Percentiles rank a stretch among this genome's conserved stretches.
Conservation (phyloP, 306 rosid genomes). For the Prunus mume region DNA sequence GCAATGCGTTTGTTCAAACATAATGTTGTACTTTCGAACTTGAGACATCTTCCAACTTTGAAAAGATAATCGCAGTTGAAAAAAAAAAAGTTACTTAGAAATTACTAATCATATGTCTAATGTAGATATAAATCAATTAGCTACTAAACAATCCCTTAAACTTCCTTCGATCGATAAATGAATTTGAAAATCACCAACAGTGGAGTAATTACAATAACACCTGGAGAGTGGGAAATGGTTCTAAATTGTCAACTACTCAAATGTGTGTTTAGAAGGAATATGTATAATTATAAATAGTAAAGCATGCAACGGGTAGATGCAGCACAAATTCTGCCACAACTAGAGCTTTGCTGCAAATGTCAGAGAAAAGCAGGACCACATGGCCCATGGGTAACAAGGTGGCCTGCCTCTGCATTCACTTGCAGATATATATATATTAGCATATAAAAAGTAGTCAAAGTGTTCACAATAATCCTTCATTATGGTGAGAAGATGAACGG, state of each 20-base stretch:
- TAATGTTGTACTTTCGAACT: too few relatives aligned
- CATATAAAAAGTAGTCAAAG: neutral
- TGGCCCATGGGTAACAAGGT: constrained; percentile 40
- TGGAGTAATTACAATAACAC: too few relatives aligned
- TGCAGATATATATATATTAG: neutral
- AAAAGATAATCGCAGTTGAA: too few relatives aligned
- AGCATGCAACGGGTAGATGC: neutral
- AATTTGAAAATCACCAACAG: too few relatives aligned
- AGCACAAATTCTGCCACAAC: neutral
- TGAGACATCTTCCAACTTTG: too few relatives aligned
- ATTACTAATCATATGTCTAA: too few relatives aligned
- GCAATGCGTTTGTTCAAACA: neutral
- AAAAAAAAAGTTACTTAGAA: too few relatives aligned
- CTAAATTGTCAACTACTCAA: neutral
- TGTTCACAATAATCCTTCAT: neutral
- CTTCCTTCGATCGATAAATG: too few relatives aligned
- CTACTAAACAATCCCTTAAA: too few relatives aligned
- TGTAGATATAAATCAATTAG: too few relatives aligned
- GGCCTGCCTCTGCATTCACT: constrained; percentile 8
- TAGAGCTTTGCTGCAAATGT: constrained; percentile 12
- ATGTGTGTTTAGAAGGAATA: neutral
- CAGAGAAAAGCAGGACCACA: constrained; percentile 14
- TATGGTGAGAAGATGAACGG: neutral
- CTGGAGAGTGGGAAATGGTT: neutral
- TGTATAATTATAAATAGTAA: neutral